Base-by-base conservation (phyloP, 345 rosid genomes). In the Laguncularia racemosa region DNA sequence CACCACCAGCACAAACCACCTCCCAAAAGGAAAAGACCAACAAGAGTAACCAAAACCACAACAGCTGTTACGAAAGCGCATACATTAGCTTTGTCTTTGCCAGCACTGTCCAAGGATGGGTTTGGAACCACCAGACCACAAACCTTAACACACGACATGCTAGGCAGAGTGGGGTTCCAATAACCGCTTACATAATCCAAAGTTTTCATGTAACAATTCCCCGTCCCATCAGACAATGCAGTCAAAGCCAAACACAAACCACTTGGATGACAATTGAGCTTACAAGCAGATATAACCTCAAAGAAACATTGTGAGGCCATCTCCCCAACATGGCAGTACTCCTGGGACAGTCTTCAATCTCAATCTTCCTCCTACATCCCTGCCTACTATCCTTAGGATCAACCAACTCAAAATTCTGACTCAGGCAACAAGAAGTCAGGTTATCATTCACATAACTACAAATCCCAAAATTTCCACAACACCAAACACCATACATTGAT, bases 401-500 rank as follows among this genome's bases (percentile, higher is more conserved):
- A 38, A 77, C 45, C 12, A 71, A 71, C 66, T 73, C 84, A 65
- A 87, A 87, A 67, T 87, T 87, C 69, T 63, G 51, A 6, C 86
- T 80, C 0, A 91, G 95, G 54, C 91, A 87, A 12, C 70, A 75
- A 20, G 91, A 84, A 61, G 62, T 38, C 0, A 91, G 83, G 23
- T 55, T 55, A 1, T 68, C 47, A 53, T 71, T 80, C 6, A 61
- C 70, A 44, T 84, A 82, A 40, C 81, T 76, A 65, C 88, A 87
- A 57, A 84, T 70, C 59, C 88, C 91, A 70, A 78, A 53, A 59
- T 73, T 69, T 11, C 91, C 95, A 71, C 95, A 84, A 59, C 61
- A 84, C 86, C 88, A 64, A 61, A 84, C 46, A 84, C 82, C 50
- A 62, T 67, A 70, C 95, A 84, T 53, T 80, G 90, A 73, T 86